Evolutionary conservation across 495 filamentous ascomycete genomes (phyloP).

Genomic region (Penicillium tannophilum): DNA sequence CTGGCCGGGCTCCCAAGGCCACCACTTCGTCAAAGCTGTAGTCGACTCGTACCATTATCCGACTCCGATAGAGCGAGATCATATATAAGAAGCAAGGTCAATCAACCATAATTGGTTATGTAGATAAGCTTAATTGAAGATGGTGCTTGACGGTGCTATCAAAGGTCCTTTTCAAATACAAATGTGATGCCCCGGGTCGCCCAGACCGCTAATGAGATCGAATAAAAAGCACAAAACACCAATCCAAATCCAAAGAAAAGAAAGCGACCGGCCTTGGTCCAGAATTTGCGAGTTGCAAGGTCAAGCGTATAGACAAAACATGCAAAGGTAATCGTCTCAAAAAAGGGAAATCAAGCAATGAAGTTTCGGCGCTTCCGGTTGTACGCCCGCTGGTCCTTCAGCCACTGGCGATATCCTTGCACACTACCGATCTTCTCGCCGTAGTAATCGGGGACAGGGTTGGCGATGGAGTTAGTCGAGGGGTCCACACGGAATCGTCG

Average conservation of each 20-base stretch:
- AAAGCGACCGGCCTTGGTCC: conserved; percentile 21
- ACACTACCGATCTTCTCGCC: conserved; percentile 96
- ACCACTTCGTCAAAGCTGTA: conserved; percentile 35
- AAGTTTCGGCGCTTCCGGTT: conserved; percentile 83
- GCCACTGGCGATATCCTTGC: conserved; percentile 85
- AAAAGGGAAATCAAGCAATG: conserved; percentile 33
- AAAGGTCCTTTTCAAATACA: conserved; percentile 27
- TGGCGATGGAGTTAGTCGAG: conserved; percentile 62
- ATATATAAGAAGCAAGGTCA: not conserved
- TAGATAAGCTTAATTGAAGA: conserved; percentile 15
- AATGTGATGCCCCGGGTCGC: conserved; percentile 26
- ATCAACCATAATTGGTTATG: not conserved
- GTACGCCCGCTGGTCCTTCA: conserved; percentile 97
- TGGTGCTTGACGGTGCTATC: conserved; percentile 16
- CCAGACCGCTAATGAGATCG: conserved; percentile 33
- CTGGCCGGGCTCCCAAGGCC: conserved; percentile 27
- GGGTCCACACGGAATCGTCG: conserved; percentile 91
- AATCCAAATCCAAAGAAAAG: conserved; percentile 21
- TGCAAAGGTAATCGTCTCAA: conserved; percentile 12
- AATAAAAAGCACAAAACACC: conserved; percentile 24
- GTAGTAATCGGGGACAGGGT: conserved; percentile 72
- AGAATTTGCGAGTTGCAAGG: conserved; percentile 7
- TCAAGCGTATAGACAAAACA: conserved; percentile 30
- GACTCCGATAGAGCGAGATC: not conserved
- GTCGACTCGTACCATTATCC: conserved; percentile 10